Percentiles rank a stretch among this genome's conserved stretches.
Evolutionary conservation across 192 early-diverging fungal genomes (phyloP).

Genomic region (Lobulomyces angularis): DNA sequence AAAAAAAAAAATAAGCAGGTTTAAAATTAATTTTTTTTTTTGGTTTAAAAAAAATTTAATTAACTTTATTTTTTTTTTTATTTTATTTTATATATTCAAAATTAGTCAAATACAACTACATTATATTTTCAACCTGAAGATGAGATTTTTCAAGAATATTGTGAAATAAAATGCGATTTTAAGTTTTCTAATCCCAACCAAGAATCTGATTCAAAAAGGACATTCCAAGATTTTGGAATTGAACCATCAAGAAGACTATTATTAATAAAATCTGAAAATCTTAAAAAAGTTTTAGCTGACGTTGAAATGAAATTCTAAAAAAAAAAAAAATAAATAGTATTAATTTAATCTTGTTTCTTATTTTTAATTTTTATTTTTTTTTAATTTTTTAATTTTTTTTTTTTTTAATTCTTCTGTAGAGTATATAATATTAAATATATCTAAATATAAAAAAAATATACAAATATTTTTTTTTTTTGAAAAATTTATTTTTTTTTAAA

Average conservation of each 20-base stretch:
- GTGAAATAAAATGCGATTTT: conserved; percentile 66
- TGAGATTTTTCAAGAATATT: conserved; percentile 72
- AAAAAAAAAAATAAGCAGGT: conserved; percentile 17
- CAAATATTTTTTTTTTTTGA: no score
- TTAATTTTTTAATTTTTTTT: no score
- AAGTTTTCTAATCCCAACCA: conserved; percentile 58
- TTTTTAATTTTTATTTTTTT: no score
- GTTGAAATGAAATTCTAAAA: no score
- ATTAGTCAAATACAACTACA: conserved; percentile 11
- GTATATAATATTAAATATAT: no score
- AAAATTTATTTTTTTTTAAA: no score
- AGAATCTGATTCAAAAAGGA: conserved; percentile 59
- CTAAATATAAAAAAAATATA: no score
- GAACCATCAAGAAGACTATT: conserved; percentile 56
- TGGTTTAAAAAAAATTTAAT: background rate
- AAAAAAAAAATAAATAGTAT: no score
- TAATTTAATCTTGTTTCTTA: no score
- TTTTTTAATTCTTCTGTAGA: no score
- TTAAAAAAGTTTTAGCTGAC: no score
- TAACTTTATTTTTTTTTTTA: background rate
- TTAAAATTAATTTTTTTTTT: background rate
- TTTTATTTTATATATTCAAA: background rate
- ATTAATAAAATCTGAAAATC: no score
- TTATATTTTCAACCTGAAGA: conserved; percentile 88
- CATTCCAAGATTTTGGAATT: conserved; percentile 79